These are phyloP conservation scores for Kappamyces sp. DNA, from an alignment of 192 early-diverging fungal species.

Conservation along the genomic window DNA sequence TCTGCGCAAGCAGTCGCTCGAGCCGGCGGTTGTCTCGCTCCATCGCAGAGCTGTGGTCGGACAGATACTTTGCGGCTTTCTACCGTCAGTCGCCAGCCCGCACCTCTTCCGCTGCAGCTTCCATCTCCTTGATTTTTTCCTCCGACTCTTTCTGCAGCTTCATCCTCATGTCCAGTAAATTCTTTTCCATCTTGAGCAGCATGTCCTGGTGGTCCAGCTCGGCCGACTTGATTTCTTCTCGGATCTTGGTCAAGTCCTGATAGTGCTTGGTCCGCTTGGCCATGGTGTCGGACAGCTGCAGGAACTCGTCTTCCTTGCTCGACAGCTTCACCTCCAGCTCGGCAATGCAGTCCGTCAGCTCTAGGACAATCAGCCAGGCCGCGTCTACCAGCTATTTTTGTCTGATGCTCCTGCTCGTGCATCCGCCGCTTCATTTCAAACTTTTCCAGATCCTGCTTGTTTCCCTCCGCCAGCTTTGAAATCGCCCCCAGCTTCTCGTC, in stretches of 20 bases:
- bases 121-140: conserved; percentile 40
- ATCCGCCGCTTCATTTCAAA: conserved; percentile 22
- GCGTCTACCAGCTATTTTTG: conserved; percentile 32
- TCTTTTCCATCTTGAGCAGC: conserved; percentile 32
- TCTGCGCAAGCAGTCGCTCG: conserved; percentile 27
- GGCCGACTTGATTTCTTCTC: conserved; percentile 35
- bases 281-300: conserved; percentile 36
- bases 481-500: conserved; percentile 41
- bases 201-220: conserved; percentile 28
- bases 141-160: conserved; percentile 51
- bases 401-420: conserved; percentile 28
- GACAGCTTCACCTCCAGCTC: conserved; percentile 38
- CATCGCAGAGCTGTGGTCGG: conserved; percentile 32
- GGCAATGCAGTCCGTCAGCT: conserved; percentile 16
- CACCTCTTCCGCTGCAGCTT: conserved; percentile 46
- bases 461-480: conserved; percentile 28
- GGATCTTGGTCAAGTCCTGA: conserved; percentile 31
- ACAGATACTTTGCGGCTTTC: conserved; percentile 44
- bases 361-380: conserved; percentile 11
- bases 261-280: conserved; percentile 36
- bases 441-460: conserved; percentile 32
- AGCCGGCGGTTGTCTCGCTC: conserved; percentile 38
- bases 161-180: conserved; percentile 41
- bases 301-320: conserved; percentile 40
- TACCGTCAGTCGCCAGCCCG: background rate